Conservation (phyloP, 306 rosid genomes). For the Fragaria ananassa region DNA sequence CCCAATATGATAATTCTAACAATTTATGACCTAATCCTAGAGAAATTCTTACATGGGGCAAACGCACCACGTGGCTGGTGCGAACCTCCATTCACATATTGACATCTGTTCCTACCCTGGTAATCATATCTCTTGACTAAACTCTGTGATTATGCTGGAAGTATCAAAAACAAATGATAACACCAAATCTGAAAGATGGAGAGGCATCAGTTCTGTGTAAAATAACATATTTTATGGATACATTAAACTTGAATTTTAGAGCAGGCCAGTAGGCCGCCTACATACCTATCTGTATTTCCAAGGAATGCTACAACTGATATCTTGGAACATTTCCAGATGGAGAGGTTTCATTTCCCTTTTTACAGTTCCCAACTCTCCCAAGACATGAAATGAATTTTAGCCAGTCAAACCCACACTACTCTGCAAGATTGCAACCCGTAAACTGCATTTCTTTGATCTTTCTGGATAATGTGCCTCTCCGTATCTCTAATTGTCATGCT, state of each 20-base stretch:
- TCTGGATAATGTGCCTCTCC: neutral
- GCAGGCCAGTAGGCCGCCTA: neutral
- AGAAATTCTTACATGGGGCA: no score
- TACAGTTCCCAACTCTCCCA: slow-evolving; percentile 25
- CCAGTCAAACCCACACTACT: slow-evolving; percentile 25
- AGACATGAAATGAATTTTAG: slow-evolving; percentile 23
- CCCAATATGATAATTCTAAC: no score
- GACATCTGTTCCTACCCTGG: no score
- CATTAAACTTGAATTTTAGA: slow-evolving; percentile 8
- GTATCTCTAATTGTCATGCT: neutral
- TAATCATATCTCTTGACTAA: no score
- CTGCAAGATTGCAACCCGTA: slow-evolving; percentile 6
- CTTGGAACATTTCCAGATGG: slow-evolving; percentile 15
- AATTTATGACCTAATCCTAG: no score
- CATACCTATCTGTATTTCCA: slow-evolving; percentile 14
- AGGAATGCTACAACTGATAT: slow-evolving; percentile 15
- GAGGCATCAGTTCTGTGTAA: neutral
- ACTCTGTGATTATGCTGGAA: no score
- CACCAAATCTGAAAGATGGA: no score
- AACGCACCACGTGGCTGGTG: no score
- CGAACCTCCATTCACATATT: no score
- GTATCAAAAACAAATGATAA: no score
- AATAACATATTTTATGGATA: neutral
- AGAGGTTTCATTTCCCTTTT: slow-evolving; percentile 32
- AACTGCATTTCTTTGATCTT: slow-evolving; percentile 21